phyloP scores from a whole-genome alignment of 768 basidiomycete species.

The Agaricus blazei region DNA sequence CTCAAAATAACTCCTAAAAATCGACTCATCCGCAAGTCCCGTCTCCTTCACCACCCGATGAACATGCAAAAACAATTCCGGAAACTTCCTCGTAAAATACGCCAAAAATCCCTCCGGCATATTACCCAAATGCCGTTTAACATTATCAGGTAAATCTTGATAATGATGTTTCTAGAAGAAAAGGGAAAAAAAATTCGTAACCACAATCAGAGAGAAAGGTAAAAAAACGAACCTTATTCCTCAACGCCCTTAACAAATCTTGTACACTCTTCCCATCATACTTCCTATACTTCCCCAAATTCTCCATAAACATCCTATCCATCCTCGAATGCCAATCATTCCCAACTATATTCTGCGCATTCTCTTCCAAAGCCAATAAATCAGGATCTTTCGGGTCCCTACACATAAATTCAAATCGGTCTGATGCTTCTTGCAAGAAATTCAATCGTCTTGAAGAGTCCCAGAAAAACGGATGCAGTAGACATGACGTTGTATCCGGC shows the following conservation, averaged over 20 bases:
- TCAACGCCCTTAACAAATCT: conserved; percentile 85
- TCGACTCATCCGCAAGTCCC: conserved; percentile 73
- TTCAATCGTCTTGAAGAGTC: conserved; percentile 76
- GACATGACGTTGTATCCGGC: conserved; percentile 82
- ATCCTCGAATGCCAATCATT: conserved; percentile 85
- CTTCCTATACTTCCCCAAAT: conserved; percentile 94
- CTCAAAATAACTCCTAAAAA: conserved; percentile 90
- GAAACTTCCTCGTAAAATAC: conserved; percentile 95
- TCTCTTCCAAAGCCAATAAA: conserved; percentile 69
- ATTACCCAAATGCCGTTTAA: conserved; percentile 81
- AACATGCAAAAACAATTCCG: conserved; percentile 87
- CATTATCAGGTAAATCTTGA: conserved; percentile 91
- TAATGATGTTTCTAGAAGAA: conserved; percentile 86
- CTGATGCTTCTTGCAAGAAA: conserved; percentile 97
- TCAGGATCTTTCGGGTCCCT: conserved; percentile 81
- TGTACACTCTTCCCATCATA: conserved; percentile 91
- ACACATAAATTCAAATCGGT: conserved; percentile 97
- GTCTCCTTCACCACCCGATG: conserved; percentile 75
- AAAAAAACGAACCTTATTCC: conserved; percentile 76
- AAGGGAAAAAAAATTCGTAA: conserved; percentile 6
- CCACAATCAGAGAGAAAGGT: neutral
- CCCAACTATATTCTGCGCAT: conserved; percentile 70
- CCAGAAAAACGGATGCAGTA: conserved; percentile 98
- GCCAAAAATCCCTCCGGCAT: conserved; percentile 90
- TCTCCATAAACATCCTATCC: conserved; percentile 89